Evolutionary conservation across 169 alveolate genomes (phyloP).

Genomic region (Babesia caballi): DNA sequence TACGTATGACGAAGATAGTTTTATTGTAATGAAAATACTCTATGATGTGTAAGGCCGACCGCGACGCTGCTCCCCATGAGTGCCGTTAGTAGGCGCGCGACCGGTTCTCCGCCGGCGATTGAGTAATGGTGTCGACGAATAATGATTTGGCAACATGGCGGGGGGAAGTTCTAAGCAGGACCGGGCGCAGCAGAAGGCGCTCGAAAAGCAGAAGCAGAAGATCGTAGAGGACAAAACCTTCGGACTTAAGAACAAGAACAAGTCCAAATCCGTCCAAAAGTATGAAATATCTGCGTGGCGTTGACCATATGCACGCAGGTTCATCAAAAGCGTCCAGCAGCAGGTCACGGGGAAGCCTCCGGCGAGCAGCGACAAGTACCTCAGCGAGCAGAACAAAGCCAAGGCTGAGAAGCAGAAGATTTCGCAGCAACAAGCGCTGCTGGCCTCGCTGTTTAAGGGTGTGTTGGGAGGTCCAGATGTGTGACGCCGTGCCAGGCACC

Average conservation of each 20-base stretch:
- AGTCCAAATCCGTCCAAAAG: conserved; percentile 94
- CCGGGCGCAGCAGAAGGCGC: conserved; percentile 88
- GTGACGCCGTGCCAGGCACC: conserved; percentile 61
- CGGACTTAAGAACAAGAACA: conserved; percentile 95
- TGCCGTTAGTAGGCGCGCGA: no score
- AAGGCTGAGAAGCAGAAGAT: conserved; percentile 92
- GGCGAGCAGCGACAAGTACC: conserved; percentile 71
- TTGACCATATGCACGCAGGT: conserved; percentile 12
- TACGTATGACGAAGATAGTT: no score
- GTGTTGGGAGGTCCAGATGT: background rate
- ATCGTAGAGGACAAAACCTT: conserved; percentile 98
- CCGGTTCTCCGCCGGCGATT: no score
- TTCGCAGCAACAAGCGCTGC: conserved; percentile 89
- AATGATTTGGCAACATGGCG: conserved; percentile 11
- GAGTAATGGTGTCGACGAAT: background rate
- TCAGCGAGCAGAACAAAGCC: conserved; percentile 75
- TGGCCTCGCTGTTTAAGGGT: conserved; percentile 81
- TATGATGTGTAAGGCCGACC: no score
- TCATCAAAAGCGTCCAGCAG: conserved; percentile 79
- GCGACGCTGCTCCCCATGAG: no score
- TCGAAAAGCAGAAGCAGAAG: conserved; percentile 94
- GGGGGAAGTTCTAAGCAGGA: conserved; percentile 84
- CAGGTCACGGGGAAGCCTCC: conserved; percentile 78
- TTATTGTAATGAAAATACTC: no score
- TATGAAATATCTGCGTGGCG: conserved; percentile 32